phyloP scores from a whole-genome alignment of 2,329 filamentous ascomycete genomes.

The Monosporascus sp. region DNA sequence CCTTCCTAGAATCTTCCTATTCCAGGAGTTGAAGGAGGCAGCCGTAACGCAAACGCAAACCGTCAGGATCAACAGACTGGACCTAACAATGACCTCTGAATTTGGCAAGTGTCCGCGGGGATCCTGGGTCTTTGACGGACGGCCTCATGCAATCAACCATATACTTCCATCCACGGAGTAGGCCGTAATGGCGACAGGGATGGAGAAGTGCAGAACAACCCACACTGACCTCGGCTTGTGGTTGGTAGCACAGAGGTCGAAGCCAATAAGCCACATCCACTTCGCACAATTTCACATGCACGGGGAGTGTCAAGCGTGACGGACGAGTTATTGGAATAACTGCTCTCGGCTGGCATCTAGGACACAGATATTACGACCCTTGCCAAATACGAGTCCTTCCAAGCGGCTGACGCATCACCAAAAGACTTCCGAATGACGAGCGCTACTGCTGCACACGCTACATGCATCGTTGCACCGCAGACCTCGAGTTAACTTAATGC shows the following conservation, averaged over 20 bases:
- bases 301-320: constrained; percentile 10
- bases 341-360: constrained; percentile 14
- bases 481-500: too few species aligned
- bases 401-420: neutral
- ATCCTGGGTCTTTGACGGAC: constrained; percentile 12
- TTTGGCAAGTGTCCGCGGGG: neutral
- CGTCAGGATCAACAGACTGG: neutral
- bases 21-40: neutral
- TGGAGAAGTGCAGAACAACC: constrained; percentile 3
- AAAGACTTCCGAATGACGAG: neutral
- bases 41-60: too few species aligned
- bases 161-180: constrained; percentile 15
- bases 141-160: constrained; percentile 15
- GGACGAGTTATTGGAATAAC: constrained; percentile 13
- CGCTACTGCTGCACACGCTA: neutral
- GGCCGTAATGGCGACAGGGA: constrained; percentile 19
- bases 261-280: constrained; percentile 12
- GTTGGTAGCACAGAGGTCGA: constrained; percentile 13
- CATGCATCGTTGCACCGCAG: too few species aligned
- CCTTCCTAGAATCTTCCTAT: neutral
- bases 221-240: neutral
- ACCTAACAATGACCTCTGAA: neutral
- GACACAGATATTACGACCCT: constrained; percentile 14
- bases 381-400: neutral
- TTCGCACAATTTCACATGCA: constrained; percentile 16